A percentile compares a stretch with the other conserved stretches of the same genome.
Conservation (phyloP, 2,329 filamentous ascomycete genomes). For the Aspergillus phoenicis region DNA sequence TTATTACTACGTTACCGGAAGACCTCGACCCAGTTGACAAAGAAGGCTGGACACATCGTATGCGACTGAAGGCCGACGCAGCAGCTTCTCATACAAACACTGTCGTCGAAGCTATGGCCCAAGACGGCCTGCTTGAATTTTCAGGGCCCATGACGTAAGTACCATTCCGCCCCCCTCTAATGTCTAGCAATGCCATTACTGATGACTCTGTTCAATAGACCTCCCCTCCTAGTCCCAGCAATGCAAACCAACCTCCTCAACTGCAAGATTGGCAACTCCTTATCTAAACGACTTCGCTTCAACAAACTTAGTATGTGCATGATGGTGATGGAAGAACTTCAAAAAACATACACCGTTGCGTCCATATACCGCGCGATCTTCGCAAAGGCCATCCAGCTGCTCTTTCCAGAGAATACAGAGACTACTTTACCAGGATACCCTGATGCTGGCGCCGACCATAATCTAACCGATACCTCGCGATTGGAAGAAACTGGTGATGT, state of each 20-base stretch:
- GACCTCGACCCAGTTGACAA: constrained; percentile 20
- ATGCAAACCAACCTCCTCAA: constrained; percentile 38
- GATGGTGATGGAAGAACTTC: constrained; percentile 36
- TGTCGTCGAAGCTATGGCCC: constrained; percentile 30
- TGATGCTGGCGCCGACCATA: no score
- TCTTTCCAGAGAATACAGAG: constrained; percentile 21
- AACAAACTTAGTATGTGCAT: constrained; percentile 38
- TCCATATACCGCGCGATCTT: constrained; percentile 33
- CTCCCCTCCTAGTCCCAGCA: constrained; percentile 33
- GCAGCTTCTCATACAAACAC: constrained; percentile 33
- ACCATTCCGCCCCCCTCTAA: not conserved
- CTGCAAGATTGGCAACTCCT: constrained; percentile 26
- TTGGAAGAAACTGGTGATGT: not conserved
- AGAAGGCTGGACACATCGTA: constrained; percentile 24
- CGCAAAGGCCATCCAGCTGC: constrained; percentile 27
- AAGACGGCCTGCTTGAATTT: constrained; percentile 27
- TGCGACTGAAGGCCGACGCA: constrained; percentile 26
- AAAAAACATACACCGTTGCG: constrained; percentile 32
- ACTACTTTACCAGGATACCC: not conserved
- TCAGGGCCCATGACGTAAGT: constrained; percentile 33
- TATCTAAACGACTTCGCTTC: constrained; percentile 30
- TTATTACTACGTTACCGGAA: constrained; percentile 22
- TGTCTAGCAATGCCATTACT: no score
- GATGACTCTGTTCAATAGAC: constrained; percentile 13
- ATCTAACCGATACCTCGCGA: no score